Base-by-base conservation (phyloP, 1,139 yeast genomes). In the Suhomyces panamericanus region DNA sequence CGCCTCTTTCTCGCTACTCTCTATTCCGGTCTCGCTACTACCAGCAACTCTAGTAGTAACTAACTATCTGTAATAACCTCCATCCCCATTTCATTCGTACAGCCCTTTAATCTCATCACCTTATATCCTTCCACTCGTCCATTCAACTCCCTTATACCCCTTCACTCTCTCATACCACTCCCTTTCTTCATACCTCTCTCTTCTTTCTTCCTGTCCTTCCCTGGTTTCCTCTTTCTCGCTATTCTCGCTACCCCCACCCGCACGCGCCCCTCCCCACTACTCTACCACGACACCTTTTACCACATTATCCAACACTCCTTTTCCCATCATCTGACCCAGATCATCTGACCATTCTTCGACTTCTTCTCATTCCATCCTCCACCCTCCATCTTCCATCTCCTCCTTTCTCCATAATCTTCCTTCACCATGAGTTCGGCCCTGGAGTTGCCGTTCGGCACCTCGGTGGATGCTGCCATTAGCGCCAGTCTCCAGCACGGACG, bases 381-480 rank as follows among this genome's bases (percentile, higher is more conserved):
- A 26, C 41, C 27, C n/a, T n/a, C n/a, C 20, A 24, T 16, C 36
- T 32, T 16, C 14, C 7, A 4, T 30, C 28, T 14, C 29, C 43
- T 17, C 24, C 32, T 13, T 34, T 10, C n/a, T 13, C 35, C 22
- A 9, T 13, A 4, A 11, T 6, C 26, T 11, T 6, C 35, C 27
- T 20, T 27, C 15, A 16, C 3, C 27, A 40, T 35, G 32, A 26
- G 17, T 13, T 14, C 16, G 10, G 9, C 38, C 17, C 14, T 17
- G 30, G 36, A 42, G 14, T 26, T 38, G 41, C 48, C 63, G 29
- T 62, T 69, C 17, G 52, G 49, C 13, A 47, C 60, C 3, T 65
- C 75, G 2, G 78, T 75, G 6, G 62, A 65, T 38, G 62, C 60
- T 11, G 80, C 83, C 1, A 77, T 78, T 4, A 64, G 66, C 29